These are phyloP conservation scores for Mrakia hoshinonis DNA, from an alignment of 768 basidiomycete species.

Conservation along the genomic window DNA sequence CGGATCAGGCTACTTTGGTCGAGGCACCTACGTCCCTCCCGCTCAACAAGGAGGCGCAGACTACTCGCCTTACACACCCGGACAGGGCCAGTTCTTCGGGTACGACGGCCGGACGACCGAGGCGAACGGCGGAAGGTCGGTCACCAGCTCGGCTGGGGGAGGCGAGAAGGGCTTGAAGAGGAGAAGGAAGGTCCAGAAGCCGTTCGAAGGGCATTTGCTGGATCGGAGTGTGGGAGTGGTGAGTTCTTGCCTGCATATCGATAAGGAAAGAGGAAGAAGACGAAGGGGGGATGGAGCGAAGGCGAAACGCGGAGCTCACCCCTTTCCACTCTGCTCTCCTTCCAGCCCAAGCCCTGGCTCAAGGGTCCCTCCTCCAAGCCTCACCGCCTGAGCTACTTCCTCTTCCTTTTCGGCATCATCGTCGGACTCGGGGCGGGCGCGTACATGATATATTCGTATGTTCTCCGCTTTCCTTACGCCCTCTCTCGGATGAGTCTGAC, in stretches of 20 bases:
- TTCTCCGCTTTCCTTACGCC: too few species aligned
- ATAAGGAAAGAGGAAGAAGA: background rate
- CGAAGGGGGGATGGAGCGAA: background rate
- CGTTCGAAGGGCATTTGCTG: conserved; percentile 3
- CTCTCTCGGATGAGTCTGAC: background rate
- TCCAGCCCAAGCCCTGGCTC: conserved; percentile 12
- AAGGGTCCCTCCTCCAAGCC: background rate
- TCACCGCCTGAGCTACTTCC: conserved; percentile 3
- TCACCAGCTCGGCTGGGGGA: background rate
- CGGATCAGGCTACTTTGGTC: background rate
- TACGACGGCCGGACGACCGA: background rate
- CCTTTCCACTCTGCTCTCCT: too few species aligned
- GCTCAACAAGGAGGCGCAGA: background rate
- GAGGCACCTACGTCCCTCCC: background rate
- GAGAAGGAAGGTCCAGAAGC: background rate
- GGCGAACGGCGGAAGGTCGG: background rate
- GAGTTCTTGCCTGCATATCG: background rate
- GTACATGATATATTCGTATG: conserved; percentile 14
- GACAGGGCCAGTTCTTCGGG: too few species aligned
- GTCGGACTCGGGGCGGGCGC: conserved; percentile 3
- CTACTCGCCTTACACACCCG: background rate
- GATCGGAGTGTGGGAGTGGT: background rate
- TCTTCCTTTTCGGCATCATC: conserved; percentile 14
- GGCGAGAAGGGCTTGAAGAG: background rate
- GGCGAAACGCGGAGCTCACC: background rate